Conservation (phyloP, 2,329 filamentous ascomycete genomes). For the Triangularia verruculosa region DNA sequence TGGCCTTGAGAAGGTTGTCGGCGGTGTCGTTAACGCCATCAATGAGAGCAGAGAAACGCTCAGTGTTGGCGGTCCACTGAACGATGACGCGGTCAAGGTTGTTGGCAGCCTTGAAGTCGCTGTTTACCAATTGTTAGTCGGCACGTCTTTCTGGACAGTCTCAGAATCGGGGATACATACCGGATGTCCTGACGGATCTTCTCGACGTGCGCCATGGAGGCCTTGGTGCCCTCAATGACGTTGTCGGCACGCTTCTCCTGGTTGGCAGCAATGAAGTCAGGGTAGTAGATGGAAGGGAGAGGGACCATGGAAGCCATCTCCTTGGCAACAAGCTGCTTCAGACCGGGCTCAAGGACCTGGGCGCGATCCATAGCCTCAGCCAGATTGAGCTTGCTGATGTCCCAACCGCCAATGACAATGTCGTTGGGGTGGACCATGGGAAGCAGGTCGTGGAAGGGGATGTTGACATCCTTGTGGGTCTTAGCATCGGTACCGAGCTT, state of each 20-base stretch:
- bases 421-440: conserved; percentile 98
- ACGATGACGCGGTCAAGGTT: conserved; percentile 92
- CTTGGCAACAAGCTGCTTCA: conserved; percentile 87
- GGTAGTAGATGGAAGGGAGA: conserved; percentile 95
- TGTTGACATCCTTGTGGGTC: conserved; percentile 87
- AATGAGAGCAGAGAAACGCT: conserved; percentile 88
- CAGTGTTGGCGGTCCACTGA: conserved; percentile 98
- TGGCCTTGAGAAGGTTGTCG: conserved; percentile 85
- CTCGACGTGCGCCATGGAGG: conserved; percentile 83
- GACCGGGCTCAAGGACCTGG: conserved; percentile 87
- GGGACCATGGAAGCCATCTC: conserved; percentile 88
- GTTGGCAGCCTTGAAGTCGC: conserved; percentile 85
- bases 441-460: conserved; percentile 89
- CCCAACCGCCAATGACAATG: conserved; percentile 92
- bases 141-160: neutral
- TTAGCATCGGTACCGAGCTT: conserved; percentile 88
- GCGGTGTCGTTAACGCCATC: conserved; percentile 93
- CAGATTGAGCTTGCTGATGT: conserved; percentile 89
- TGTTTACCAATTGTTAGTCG: conserved; percentile 13
- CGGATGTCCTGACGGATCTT: conserved; percentile 87
- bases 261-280: conserved; percentile 98
- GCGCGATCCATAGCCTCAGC: conserved; percentile 94
- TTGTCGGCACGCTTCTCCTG: conserved; percentile 97
- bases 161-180: conserved; percentile 37
- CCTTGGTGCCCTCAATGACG: conserved; percentile 76